Evolutionary conservation across 1,139 yeast genomes (phyloP).

Genomic region (Suhomyces yuchorum): DNA sequence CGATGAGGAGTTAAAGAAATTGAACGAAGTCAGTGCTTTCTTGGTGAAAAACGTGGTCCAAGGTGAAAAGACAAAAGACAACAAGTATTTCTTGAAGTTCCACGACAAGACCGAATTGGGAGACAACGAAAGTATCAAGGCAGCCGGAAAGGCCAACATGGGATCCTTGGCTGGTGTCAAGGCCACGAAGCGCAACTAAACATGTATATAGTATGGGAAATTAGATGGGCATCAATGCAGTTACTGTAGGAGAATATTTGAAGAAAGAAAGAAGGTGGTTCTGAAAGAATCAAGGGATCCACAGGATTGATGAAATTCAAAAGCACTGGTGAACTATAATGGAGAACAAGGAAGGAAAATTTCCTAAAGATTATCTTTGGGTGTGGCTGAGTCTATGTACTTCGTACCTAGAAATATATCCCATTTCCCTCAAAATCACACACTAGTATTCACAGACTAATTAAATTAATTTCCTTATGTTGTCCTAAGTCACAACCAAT

Average conservation of each 20-base stretch:
- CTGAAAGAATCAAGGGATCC: too few species aligned
- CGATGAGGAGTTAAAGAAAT: conserved; percentile 55
- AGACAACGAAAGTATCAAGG: conserved; percentile 66
- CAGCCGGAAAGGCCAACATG: conserved; percentile 33
- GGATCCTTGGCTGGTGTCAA: conserved; percentile 48
- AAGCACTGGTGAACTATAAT: too few species aligned
- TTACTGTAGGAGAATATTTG: conserved; percentile 9
- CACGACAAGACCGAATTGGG: conserved; percentile 87
- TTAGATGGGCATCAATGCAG: conserved; percentile 1
- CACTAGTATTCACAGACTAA: too few species aligned
- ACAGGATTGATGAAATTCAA: too few species aligned
- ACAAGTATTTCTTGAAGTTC: conserved; percentile 58
- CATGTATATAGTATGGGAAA: conserved; percentile 10
- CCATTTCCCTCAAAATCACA: too few species aligned
- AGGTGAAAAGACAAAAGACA: conserved; percentile 54
- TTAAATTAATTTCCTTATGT: too few species aligned
- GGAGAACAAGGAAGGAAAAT: too few species aligned
- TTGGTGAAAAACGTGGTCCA: conserved; percentile 80
- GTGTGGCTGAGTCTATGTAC: too few species aligned
- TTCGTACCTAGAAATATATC: too few species aligned
- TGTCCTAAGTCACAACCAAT: too few species aligned
- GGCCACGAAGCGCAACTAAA: conserved; percentile 26
- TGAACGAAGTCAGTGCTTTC: conserved; percentile 70
- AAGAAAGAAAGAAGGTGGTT: not conserved
- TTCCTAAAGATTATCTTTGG: too few species aligned